Conservation (phyloP, 257 asterid genomes). For the Ilex aquifolium region DNA sequence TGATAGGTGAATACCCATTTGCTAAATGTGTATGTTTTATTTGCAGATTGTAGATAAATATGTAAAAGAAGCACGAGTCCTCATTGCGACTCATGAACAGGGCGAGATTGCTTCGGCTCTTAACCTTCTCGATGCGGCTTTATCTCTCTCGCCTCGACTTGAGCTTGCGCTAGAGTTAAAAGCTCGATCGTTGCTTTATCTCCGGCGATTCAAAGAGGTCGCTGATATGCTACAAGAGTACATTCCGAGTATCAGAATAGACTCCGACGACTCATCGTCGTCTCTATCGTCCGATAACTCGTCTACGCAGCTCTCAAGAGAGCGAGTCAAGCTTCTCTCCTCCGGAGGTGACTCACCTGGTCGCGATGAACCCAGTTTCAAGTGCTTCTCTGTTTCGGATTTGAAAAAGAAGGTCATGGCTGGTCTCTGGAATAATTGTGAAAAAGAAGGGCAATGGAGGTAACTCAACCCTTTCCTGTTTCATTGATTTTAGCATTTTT, state of each 20-base stretch:
- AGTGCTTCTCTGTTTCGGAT: constrained; percentile 72
- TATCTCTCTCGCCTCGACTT: constrained; percentile 65
- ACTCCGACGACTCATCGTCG: constrained; percentile 46
- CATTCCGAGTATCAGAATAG: constrained; percentile 70
- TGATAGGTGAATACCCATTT: background rate
- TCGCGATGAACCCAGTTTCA: constrained; percentile 44
- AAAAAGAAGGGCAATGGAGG: constrained; percentile 86
- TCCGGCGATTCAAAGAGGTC: constrained; percentile 80
- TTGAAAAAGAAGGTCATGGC: constrained; percentile 81
- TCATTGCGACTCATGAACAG: constrained; percentile 67
- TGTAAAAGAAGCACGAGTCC: constrained; percentile 64
- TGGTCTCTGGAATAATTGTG: constrained; percentile 53
- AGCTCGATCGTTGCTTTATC: constrained; percentile 71
- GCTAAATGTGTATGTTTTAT: too few relatives aligned
- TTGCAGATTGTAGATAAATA: constrained; percentile 77
- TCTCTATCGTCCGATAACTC: constrained; percentile 60
- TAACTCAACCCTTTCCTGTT: constrained; percentile 11
- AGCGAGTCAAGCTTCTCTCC: constrained; percentile 70
- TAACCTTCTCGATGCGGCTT: constrained; percentile 68
- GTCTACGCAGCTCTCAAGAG: constrained; percentile 52
- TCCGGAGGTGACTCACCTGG: constrained; percentile 31
- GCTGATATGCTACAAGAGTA: constrained; percentile 86
- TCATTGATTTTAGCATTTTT: background rate
- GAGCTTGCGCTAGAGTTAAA: constrained; percentile 75
- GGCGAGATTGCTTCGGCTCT: constrained; percentile 57